Conservation (phyloP, 805 yeast species). For the Cyberlindnera mycetangii region DNA sequence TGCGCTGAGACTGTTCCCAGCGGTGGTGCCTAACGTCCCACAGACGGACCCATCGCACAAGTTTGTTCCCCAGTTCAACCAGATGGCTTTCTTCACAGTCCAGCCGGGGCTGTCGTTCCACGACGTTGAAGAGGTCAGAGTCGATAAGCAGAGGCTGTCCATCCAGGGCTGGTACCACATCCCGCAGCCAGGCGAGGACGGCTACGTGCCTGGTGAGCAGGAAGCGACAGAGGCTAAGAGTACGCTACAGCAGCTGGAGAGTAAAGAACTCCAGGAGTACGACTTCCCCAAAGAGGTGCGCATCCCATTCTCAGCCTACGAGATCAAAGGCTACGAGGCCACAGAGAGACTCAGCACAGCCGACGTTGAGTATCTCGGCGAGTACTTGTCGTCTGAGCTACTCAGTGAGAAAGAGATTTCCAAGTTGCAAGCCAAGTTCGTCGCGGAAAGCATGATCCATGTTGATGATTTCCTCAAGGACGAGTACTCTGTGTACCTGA, state of each 20-base stretch:
- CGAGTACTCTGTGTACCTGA: constrained; percentile 47
- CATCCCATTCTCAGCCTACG: constrained; percentile 39
- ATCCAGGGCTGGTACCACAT: constrained; percentile 99
- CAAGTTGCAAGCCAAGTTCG: constrained; percentile 49
- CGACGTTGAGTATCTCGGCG: constrained; percentile 49
- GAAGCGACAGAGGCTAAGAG: constrained; percentile 70
- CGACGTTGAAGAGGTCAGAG: constrained; percentile 96
- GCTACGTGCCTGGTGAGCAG: constrained; percentile 79
- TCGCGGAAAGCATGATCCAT: constrained; percentile 67
- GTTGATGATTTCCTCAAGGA: constrained; percentile 59
- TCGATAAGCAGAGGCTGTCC: constrained; percentile 84
- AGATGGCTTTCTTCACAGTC: constrained; percentile 91
- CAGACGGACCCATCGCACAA: constrained; percentile 65
- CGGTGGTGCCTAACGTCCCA: constrained; percentile 88
- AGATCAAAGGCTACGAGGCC: constrained; percentile 31
- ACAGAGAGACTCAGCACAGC: constrained; percentile 28
- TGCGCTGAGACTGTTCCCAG: constrained; percentile 79
- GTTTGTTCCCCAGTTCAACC: constrained; percentile 91
- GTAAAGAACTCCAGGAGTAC: constrained; percentile 69
- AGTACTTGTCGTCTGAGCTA: constrained; percentile 56
- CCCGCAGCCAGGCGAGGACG: constrained; percentile 91
- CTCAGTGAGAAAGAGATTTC: constrained; percentile 38
- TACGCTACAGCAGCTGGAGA: constrained; percentile 76
- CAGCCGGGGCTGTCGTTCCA: constrained; percentile 97
- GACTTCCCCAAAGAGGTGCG: constrained; percentile 75